Evolutionary conservation across 2,329 filamentous ascomycete species (phyloP).

Genomic region (Pseudomassariella vexata): DNA sequence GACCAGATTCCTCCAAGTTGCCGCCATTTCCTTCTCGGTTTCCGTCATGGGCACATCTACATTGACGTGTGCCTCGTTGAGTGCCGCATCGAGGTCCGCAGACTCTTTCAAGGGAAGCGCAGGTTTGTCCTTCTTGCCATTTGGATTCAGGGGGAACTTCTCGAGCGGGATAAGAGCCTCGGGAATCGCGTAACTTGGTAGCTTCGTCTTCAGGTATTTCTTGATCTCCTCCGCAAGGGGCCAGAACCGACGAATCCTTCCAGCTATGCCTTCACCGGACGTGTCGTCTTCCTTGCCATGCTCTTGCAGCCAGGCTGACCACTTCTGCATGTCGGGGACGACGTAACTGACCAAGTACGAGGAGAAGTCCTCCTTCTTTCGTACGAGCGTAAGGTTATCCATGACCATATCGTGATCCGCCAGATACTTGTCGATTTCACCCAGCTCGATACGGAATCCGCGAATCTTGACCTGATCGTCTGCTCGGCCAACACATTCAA

Average conservation of each 20-base stretch:
- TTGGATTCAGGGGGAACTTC: constrained; percentile 75
- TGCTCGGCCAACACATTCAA: constrained; percentile 57
- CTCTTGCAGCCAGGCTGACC: constrained; percentile 61
- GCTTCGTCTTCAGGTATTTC: constrained; percentile 57
- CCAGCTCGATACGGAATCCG: constrained; percentile 90
- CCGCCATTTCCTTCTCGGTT: constrained; percentile 63
- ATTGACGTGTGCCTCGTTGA: constrained; percentile 35
- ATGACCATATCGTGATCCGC: constrained; percentile 68
- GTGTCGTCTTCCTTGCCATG: constrained; percentile 51
- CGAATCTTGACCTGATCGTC: constrained; percentile 95
- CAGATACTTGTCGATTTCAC: constrained; percentile 84
- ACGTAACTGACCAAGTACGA: constrained; percentile 84
- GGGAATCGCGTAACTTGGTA: constrained; percentile 72
- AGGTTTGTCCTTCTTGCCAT: constrained; percentile 77
- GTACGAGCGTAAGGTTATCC: constrained; percentile 80
- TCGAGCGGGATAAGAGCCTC: constrained; percentile 67
- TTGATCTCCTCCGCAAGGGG: too few species aligned
- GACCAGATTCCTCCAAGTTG: constrained; percentile 70
- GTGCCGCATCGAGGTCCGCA: constrained; percentile 50
- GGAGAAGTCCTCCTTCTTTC: constrained; percentile 80
- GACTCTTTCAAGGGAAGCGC: constrained; percentile 76
- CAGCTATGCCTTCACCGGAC: constrained; percentile 38
- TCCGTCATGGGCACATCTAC: constrained; percentile 36
- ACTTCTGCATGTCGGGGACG: constrained; percentile 73
- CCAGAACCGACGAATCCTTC: too few species aligned